These are phyloP conservation scores for Henckelia pumila DNA, from an alignment of 257 asterid species.

Conservation along the genomic window DNA sequence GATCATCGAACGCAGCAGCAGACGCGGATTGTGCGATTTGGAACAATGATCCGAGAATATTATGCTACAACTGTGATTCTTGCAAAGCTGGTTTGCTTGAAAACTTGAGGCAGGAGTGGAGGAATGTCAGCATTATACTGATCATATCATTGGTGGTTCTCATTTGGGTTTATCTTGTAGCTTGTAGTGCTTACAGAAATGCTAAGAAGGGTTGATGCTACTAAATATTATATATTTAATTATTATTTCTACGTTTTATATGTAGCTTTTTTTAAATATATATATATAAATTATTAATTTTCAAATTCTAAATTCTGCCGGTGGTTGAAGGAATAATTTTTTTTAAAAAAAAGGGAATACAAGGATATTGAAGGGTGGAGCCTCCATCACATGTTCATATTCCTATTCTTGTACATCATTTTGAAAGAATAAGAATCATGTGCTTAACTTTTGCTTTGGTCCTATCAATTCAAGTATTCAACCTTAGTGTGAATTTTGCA, in stretches of 20 bases:
- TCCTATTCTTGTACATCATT: background rate
- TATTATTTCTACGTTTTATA: background rate
- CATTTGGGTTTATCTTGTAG: conserved; percentile 65
- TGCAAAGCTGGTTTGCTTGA: conserved; percentile 87
- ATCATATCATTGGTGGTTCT: conserved; percentile 66
- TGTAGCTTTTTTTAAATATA: no score
- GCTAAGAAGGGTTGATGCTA: conserved; percentile 68
- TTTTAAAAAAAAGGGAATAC: conserved; percentile 8
- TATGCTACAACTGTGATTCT: conserved; percentile 75
- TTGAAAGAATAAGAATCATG: background rate
- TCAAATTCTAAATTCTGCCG: no score
- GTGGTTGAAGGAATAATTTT: background rate
- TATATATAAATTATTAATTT: no score
- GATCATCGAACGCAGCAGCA: conserved; percentile 48
- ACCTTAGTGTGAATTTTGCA: no score
- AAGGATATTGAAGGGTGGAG: conserved; percentile 9
- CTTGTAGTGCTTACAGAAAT: conserved; percentile 78
- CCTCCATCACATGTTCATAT: conserved; percentile 20
- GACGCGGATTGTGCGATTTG: conserved; percentile 61
- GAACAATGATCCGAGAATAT: conserved; percentile 66
- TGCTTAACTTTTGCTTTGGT: background rate
- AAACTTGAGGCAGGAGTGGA: conserved; percentile 73
- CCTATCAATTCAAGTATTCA: no score
- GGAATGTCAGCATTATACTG: conserved; percentile 67
- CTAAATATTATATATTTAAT: conserved; percentile 7